Percentiles rank a stretch among this genome's conserved stretches.
Conservation (phyloP, 2,329 filamentous ascomycete genomes). For the Sporothrix humicola region DNA sequence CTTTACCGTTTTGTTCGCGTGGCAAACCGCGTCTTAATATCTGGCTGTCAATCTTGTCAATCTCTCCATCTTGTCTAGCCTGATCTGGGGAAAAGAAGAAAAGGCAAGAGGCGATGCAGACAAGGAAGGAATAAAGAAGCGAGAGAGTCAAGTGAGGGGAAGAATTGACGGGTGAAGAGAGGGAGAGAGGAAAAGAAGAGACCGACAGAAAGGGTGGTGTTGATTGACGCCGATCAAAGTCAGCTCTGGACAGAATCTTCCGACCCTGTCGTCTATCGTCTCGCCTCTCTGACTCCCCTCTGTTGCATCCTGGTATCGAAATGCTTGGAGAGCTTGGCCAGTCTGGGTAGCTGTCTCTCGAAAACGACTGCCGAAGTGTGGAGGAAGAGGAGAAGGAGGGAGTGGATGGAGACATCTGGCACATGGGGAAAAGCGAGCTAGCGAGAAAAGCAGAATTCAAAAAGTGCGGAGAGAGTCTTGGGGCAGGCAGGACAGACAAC, state of each 20-base stretch:
- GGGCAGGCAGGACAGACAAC: not conserved
- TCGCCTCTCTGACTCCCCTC: not conserved
- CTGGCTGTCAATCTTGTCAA: not conserved
- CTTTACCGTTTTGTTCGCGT: too few species aligned
- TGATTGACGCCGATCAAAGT: not conserved
- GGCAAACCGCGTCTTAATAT: too few species aligned
- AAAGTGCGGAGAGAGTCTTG: not conserved
- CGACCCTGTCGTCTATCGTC: not conserved
- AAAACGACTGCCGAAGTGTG: slow-evolving; percentile 27
- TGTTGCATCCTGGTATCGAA: not conserved
- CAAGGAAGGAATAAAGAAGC: not conserved
- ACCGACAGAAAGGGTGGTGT: not conserved
- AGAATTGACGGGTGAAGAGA: not conserved
- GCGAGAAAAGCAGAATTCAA: not conserved
- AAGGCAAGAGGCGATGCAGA: not conserved
- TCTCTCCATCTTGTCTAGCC: not conserved
- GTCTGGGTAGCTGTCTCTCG: not conserved
- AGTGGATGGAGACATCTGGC: not conserved
- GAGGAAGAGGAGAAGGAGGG: slow-evolving; percentile 18
- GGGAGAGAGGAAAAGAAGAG: not conserved
- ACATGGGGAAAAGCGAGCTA: slow-evolving; percentile 3
- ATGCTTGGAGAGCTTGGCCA: not conserved
- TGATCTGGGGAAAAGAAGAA: not conserved
- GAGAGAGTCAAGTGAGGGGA: not conserved
- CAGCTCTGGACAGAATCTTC: not conserved